These are phyloP conservation scores for Friedmanniomyces simplex DNA, from an alignment of 495 filamentous ascomycete genomes.

Conservation along the genomic window DNA sequence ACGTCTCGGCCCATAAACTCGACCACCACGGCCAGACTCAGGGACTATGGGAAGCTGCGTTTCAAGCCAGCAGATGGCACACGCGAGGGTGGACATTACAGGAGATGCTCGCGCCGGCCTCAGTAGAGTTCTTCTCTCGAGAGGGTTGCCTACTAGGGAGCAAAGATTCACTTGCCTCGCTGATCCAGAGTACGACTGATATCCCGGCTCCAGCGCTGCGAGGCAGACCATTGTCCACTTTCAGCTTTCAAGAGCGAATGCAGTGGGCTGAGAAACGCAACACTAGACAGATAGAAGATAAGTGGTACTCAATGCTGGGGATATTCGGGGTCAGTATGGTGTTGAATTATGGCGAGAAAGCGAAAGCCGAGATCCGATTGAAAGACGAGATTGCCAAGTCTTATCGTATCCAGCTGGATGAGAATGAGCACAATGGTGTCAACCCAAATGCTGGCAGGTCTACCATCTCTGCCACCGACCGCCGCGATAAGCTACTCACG, in stretches of 20 bases:
- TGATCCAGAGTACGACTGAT: not conserved
- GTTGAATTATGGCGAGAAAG: slow-evolving; percentile 8
- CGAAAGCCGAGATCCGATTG: too few relatives aligned
- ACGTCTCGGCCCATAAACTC: slow-evolving; percentile 13
- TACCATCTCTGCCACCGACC: not conserved
- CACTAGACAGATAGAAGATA: slow-evolving; percentile 8
- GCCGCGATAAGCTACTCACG: not conserved
- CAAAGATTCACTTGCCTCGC: not conserved
- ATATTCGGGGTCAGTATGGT: slow-evolving; percentile 8
- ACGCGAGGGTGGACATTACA: slow-evolving; percentile 3
- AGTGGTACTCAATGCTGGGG: slow-evolving; percentile 13
- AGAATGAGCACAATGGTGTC: not conserved
- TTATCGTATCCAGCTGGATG: not conserved
- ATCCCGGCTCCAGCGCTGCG: not conserved
- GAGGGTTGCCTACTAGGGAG: slow-evolving; percentile 1
- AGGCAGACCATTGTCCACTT: not conserved
- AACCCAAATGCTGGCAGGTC: not conserved
- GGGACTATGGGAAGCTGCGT: not conserved
- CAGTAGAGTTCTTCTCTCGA: slow-evolving; percentile 4
- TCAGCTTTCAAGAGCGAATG: not conserved
- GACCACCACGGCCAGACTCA: not conserved
- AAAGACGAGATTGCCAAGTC: not conserved
- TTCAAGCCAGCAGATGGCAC: slow-evolving; percentile 7
- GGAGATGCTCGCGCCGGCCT: slow-evolving; percentile 8
- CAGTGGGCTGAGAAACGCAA: slow-evolving; percentile 1